Conservation (phyloP, 352 stramenopile genomes). For the Globisporangium viniferum region DNA sequence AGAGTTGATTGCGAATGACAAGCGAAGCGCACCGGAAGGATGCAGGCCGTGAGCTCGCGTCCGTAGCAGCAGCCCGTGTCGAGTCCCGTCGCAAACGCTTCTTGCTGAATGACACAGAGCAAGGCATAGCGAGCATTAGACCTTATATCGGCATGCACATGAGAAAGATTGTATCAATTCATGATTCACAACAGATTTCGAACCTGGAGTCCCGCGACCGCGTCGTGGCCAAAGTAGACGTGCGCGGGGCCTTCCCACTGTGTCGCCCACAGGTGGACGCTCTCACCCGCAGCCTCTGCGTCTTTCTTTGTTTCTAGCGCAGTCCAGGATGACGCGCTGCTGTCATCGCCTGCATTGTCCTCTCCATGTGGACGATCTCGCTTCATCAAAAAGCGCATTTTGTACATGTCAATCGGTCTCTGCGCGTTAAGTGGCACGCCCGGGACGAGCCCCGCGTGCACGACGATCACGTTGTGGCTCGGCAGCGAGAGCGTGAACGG, state of each 20-base stretch:
- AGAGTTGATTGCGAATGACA: background rate
- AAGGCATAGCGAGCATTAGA: background rate
- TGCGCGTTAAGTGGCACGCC: slow-evolving; percentile 75
- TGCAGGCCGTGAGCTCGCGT: slow-evolving; percentile 77
- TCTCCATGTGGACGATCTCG: slow-evolving; percentile 18
- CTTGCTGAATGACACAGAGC: slow-evolving; percentile 35
- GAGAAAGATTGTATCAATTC: background rate
- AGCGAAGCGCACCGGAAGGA: slow-evolving; percentile 61
- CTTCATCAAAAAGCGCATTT: slow-evolving; percentile 78
- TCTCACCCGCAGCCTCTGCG: slow-evolving; percentile 13
- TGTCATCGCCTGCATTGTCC: slow-evolving; percentile 24
- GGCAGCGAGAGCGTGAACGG: slow-evolving; percentile 77
- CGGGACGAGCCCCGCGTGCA: slow-evolving; percentile 72
- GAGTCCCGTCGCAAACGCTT: slow-evolving; percentile 87
- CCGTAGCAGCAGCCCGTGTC: slow-evolving; percentile 92
- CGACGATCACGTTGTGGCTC: slow-evolving; percentile 50
- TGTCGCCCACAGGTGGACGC: slow-evolving; percentile 60
- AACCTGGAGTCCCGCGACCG: slow-evolving; percentile 76
- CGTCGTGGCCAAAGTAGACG: slow-evolving; percentile 92
- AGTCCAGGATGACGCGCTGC: slow-evolving; percentile 11
- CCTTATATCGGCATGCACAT: background rate
- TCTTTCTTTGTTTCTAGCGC: slow-evolving; percentile 33
- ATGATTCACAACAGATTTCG: background rate
- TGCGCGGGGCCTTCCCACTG: slow-evolving; percentile 75
- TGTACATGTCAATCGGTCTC: slow-evolving; percentile 88